Base-by-base conservation (phyloP, 805 yeast species). In the Lipomyces starkeyi region DNA sequence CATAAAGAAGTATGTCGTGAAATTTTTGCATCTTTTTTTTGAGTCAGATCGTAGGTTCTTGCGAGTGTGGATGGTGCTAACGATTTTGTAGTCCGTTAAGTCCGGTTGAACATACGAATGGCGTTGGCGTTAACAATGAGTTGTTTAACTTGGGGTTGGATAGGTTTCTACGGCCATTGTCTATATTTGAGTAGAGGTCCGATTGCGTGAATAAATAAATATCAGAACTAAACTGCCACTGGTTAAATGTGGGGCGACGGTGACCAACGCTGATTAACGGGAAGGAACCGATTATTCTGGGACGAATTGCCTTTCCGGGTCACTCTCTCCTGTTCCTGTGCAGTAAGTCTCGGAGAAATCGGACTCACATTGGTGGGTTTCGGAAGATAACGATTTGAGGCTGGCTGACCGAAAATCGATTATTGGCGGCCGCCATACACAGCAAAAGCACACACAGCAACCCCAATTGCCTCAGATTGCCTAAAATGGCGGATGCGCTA, bases 131-230 rank as follows among this genome's bases (percentile, higher is more conserved):
- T 54, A 80, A 81, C 56, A 90, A 87, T 74, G 84, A 82, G 69
- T 79, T 82, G 56, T 91, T 91, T 73, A 82, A 84, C 1, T 77
- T 78, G 49, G 85, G 85, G 17, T 81, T 90, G 0, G 93, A 90
- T 74, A 77, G 81, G 25, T 84, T 81, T 67, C 73, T 81, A 8
- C 57, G 68, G 57, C 75, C 76, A 29, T 61, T 73, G 53, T 59
- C 73, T 27, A 69, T 69, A 32, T 72, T 72, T 56, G 71, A 69
- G 27, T 69, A 59, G 32, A 14, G 13, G 29, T 11, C 4, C 40
- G 40, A 9, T 27, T 22, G 53, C 22, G 49, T 43, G 20, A 43
- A 43, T 43, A 43, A 43, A 43, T 43, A 43, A 43, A 17, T 43
- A 2, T 27, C 3, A 27, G 29, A 27, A 27, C 29, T 27, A 4